Base-by-base conservation (phyloP, 2,329 filamentous ascomycete genomes). In the Fusarium albidum region DNA sequence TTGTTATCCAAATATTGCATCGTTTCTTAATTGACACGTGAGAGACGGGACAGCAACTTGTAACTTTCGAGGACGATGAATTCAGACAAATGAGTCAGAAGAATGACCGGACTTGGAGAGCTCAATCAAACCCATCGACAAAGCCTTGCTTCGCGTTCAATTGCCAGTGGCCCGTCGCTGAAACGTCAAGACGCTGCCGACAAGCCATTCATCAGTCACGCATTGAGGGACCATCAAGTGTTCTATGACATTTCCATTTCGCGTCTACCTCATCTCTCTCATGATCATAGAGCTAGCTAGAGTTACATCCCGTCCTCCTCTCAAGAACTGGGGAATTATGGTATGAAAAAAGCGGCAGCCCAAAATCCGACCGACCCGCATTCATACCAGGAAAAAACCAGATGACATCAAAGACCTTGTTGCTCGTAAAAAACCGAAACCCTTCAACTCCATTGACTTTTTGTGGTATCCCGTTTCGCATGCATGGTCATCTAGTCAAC, bases 401-500 rank as follows among this genome's bases (percentile, higher is more conserved):
- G 64, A 71, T 69, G 61, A 68, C 61, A 60, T 66, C 43, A 66
- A 69, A 69, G 61, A 65, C 69, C 67, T 56, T 68, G 51, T 63
- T 68, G 69, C 68, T 69, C 66, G 65, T 64, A 57, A 66, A 67
- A 59, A 67, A 61, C 64, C 57, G 68, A 67, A 65, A 68, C 68
- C 68, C 65, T 71, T 69, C 72, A 77, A 77, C 75, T 77, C 75
- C 75, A 61, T 69, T 72, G 72, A 73, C 69, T 74, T 75, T 75
- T 75, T 62, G 55, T 65, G 71, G 71, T 73, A 69, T 74, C 69
- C 69, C 69, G 58, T 70, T 69, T 66, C 61, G 67, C 61, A 44
- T 60, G 52, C 38, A 49, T 60, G 56, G 53, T 57, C 55, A 37
- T 71, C 82, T 96, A 99, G 86, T 99, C 95, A 75, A 99, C 95